Base-by-base conservation (phyloP, 768 basidiomycete species). In the Lenzites betulinus region DNA sequence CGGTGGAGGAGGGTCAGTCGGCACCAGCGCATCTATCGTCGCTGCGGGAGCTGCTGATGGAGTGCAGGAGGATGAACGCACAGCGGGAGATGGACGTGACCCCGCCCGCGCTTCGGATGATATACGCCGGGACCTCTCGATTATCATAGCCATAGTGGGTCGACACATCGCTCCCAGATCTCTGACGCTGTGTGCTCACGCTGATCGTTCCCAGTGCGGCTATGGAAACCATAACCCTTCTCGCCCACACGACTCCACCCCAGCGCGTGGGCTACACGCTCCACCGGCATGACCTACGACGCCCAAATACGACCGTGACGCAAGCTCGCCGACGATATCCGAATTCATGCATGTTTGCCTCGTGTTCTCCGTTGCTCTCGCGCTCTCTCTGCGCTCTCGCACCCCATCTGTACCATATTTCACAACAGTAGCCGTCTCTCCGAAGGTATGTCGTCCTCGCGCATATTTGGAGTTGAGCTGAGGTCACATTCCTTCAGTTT, bases 11-110 rank as follows among this genome's bases (percentile, higher is more conserved):
- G 6, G 69, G 65, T 28, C 30, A 33, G 30, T 70, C 41, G 70
- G 68, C 20, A 72, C 68, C 25, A 69, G 66, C 48, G 15, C 55
- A 54, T 23, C 48, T 84, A 26, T 69, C 69, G 33, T 81, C 84
- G 67, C 64, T 89, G 58, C 80, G 85, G 48, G 77, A 81, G 58
- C 66, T 90, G 43, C 64, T 88, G 59, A 78, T 79, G 51, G 84
- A 87, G 68, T 86, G 86, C 50, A 75, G 79, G 42, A 76, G 75
- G 59, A 86, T 78, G 71, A 63, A 64, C 16, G 58, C 61, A 20
- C 52, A 59, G 35, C 57, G 62, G 22, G 62, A 63, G 46, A 41
- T 51, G 48, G 62, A 63, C 42, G 57, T 59, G 30, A 51, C 56
- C 13, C 53, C 62, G 8, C 53, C 62, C 15, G 57, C 55, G 38